Base-by-base conservation (phyloP, 176 grass and related monocot genomes). In the Coix lacrymajobi region DNA sequence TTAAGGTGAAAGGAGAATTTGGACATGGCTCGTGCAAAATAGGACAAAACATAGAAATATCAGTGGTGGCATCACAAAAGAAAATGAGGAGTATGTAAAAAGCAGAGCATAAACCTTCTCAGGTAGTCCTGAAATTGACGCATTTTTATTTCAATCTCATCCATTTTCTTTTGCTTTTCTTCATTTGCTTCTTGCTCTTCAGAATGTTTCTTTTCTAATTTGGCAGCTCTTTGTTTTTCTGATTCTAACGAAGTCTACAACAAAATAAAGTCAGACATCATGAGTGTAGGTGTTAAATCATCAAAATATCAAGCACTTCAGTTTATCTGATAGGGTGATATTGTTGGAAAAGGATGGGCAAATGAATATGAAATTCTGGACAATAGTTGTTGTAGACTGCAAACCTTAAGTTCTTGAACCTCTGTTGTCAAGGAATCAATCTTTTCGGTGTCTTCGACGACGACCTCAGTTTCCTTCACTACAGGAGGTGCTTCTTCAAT, bases 361-460 rank as follows among this genome's bases (percentile, higher is more conserved):
- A 88, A 88, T 75, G 13, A 87, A 76, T 76, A 61, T 8, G 51
- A 81, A 71, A 85, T 76, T 62, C 5, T 36, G 26, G 54, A 54
- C 10, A 77, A 31, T 17, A 51, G 54, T 40, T 39, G 56, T 44
- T 45, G 26, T 60, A 74, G 17, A 37, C 51, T 77, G 81, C 26
- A 32, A 86, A 96, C 96, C 96, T 96, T 96, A 46, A 99, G 87
- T 22, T 94, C 81, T 61, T 94, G 80, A 72, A 99, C 85, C 77
- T 99, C 93, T 81, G 87, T 44, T 78, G 78, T 87, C 89, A 96
- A 94, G 65, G 85, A 87, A 84, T 93, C 87, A 77, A 99, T 84
- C 62, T 99, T 96, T 83, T 93, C 87, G 8, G 93, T 99, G 81
- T 99, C 93, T 90, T 96, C 85, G 78, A 99, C 91, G 71, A 96